A percentile compares a stretch with the other conserved stretches of the same genome.
Conservation (phyloP, 108 stramenopile genomes). For the Phaeodactylum tricornutum region DNA sequence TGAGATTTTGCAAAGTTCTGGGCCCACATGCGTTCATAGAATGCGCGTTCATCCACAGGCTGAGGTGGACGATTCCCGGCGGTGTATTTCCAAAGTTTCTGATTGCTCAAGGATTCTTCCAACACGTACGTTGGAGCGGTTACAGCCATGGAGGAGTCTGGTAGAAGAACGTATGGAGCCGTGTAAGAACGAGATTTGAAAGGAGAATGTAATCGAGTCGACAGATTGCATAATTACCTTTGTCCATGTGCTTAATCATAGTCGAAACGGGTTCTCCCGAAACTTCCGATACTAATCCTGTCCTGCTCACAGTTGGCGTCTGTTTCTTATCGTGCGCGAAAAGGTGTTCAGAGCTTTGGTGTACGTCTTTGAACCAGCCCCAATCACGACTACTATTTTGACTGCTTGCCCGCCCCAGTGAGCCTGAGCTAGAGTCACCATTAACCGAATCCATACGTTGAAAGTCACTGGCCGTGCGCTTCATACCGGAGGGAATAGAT, state of each 20-base stretch:
- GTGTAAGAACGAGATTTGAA: background rate
- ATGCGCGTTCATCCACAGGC: constrained; percentile 82
- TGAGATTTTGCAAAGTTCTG: constrained; percentile 83
- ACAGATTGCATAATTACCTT: background rate
- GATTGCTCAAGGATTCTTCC: constrained; percentile 71
- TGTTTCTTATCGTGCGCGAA: background rate
- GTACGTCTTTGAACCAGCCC: constrained; percentile 83
- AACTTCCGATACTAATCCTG: background rate
- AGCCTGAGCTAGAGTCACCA: background rate
- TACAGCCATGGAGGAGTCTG: constrained; percentile 61
- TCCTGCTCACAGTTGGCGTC: background rate
- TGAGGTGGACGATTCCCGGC: constrained; percentile 91
- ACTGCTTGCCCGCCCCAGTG: background rate
- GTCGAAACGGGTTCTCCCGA: background rate
- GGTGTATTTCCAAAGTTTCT: constrained; percentile 86
- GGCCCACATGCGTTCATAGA: constrained; percentile 89
- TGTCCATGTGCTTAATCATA: background rate
- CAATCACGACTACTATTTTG: constrained; percentile 39
- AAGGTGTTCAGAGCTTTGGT: constrained; percentile 5
- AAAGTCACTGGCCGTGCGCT: too few relatives aligned
- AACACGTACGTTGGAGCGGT: constrained; percentile 89
- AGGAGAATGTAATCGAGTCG: background rate
- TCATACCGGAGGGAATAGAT: too few relatives aligned
- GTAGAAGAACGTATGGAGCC: background rate
- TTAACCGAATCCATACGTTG: constrained; percentile 1